These are phyloP conservation scores for Beauveria caledonica DNA, from an alignment of 2,329 filamentous ascomycete genomes.

Conservation along the genomic window DNA sequence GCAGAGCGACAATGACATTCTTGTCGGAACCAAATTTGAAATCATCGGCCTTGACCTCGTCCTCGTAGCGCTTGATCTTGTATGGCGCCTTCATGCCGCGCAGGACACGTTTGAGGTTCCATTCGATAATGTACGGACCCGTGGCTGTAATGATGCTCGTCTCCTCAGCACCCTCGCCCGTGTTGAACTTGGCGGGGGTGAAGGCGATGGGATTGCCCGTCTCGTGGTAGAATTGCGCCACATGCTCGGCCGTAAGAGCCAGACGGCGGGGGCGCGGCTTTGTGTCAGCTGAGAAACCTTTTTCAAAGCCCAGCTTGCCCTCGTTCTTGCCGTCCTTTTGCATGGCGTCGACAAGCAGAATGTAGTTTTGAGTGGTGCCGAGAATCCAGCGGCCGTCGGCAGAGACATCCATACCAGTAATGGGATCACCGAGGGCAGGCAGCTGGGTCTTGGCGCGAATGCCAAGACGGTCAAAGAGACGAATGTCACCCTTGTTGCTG, in stretches of 20 bases:
- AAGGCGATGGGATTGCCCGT: constrained; percentile 81
- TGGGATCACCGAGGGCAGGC: constrained; percentile 87
- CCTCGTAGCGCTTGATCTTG: constrained; percentile 90
- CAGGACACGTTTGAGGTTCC: constrained; percentile 87
- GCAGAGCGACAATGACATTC: constrained; percentile 93
- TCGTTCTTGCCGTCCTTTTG: constrained; percentile 94
- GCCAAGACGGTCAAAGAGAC: constrained; percentile 89
- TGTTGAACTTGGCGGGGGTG: constrained; percentile 90
- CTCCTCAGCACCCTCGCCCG: constrained; percentile 69
- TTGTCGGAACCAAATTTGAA: constrained; percentile 97
- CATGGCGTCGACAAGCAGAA: constrained; percentile 83
- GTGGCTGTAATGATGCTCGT: constrained; percentile 96
- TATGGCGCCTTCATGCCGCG: constrained; percentile 78
- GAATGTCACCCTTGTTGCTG: constrained; percentile 95
- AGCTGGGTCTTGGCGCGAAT: constrained; percentile 98
- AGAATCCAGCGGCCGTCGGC: constrained; percentile 95
- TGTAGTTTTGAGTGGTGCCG: constrained; percentile 87
- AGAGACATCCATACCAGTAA: constrained; percentile 89
- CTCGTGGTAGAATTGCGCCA: constrained; percentile 96
- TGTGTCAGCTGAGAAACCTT: constrained; percentile 79
- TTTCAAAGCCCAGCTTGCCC: constrained; percentile 96
- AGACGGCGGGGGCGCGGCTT: constrained; percentile 92
- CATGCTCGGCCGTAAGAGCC: constrained; percentile 80
- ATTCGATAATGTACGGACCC: constrained; percentile 93
- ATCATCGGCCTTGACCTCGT: constrained; percentile 95